Percentiles rank a stretch among this genome's conserved stretches.
phyloP scores from a whole-genome alignment of 106 monocot species.

The Acanthochlamys bracteata region DNA sequence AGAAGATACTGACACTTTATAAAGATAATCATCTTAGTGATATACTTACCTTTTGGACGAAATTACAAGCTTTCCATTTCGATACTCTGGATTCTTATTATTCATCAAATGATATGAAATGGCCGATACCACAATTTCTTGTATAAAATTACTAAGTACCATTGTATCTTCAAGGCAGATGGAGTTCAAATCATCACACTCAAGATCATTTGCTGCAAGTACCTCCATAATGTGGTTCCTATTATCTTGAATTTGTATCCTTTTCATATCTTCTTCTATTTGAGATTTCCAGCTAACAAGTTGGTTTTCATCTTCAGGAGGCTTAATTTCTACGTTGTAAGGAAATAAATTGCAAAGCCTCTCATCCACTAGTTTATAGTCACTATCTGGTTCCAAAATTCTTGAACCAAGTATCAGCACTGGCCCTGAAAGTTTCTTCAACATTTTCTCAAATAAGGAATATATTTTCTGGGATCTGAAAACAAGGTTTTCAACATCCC shows the following conservation, averaged over 20 bases:
- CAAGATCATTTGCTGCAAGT: conserved; percentile 71
- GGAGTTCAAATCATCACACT: conserved; percentile 71
- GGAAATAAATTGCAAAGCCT: conserved; percentile 46
- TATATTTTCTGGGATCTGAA: conserved; percentile 50
- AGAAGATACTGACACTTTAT: background rate
- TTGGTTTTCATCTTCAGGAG: conserved; percentile 54
- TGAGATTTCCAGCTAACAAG: conserved; percentile 69
- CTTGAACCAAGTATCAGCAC: conserved; percentile 71
- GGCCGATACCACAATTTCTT: conserved; percentile 74
- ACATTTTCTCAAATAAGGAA: conserved; percentile 50
- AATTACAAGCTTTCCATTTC: conserved; percentile 77
- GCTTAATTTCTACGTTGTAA: conserved; percentile 72
- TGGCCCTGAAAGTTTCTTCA: conserved; percentile 49
- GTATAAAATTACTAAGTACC: conserved; percentile 54
- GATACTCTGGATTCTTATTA: conserved; percentile 54
- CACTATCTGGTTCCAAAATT: conserved; percentile 26
- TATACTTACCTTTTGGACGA: conserved; percentile 62
- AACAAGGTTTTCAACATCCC: conserved; percentile 61
- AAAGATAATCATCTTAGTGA: background rate
- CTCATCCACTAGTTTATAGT: conserved; percentile 42
- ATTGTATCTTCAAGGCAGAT: conserved; percentile 62
- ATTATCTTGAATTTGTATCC: conserved; percentile 69
- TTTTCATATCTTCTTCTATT: conserved; percentile 76
- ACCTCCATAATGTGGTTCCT: conserved; percentile 69
- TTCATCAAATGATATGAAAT: conserved; percentile 86